These are phyloP conservation scores for Aspergillus unguis DNA, from an alignment of 2,329 filamentous ascomycete genomes.

Conservation along the genomic window DNA sequence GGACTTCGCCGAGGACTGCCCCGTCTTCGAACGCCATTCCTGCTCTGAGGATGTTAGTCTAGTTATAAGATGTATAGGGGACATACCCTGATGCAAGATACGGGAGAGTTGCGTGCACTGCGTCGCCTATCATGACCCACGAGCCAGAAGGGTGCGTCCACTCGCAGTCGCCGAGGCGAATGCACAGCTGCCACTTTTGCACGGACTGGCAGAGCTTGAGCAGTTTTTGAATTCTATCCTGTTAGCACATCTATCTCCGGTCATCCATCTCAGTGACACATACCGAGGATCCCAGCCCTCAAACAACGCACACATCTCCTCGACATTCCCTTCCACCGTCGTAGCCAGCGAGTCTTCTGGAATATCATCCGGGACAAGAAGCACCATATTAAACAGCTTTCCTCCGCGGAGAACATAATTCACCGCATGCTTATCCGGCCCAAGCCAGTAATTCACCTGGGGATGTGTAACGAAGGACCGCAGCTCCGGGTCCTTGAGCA, in stretches of 20 bases:
- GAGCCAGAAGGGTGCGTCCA: constrained; percentile 35
- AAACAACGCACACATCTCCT: constrained; percentile 54
- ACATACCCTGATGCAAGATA: constrained; percentile 48
- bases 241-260: background rate
- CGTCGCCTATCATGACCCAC: constrained; percentile 61
- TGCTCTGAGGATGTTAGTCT: constrained; percentile 39
- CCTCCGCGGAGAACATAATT: constrained; percentile 60
- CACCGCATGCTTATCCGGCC: constrained; percentile 52
- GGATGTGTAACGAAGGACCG: constrained; percentile 45
- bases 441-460: constrained; percentile 55
- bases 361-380: constrained; percentile 58
- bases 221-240: constrained; percentile 50
- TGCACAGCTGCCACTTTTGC: constrained; percentile 60
- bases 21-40: constrained; percentile 62
- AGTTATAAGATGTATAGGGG: background rate
- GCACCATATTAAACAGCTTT: constrained; percentile 48
- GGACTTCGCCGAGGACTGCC: constrained; percentile 55
- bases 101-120: constrained; percentile 62
- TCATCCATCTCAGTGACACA: background rate
- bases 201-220: constrained; percentile 57
- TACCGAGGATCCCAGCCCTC: constrained; percentile 55
- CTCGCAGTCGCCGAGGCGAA: constrained; percentile 32
- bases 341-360: constrained; percentile 48
- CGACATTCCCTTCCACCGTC: constrained; percentile 48
- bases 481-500: constrained; percentile 49